phyloP scores from a whole-genome alignment of 2,329 filamentous ascomycete species.

The Atkinsonella texensis region DNA sequence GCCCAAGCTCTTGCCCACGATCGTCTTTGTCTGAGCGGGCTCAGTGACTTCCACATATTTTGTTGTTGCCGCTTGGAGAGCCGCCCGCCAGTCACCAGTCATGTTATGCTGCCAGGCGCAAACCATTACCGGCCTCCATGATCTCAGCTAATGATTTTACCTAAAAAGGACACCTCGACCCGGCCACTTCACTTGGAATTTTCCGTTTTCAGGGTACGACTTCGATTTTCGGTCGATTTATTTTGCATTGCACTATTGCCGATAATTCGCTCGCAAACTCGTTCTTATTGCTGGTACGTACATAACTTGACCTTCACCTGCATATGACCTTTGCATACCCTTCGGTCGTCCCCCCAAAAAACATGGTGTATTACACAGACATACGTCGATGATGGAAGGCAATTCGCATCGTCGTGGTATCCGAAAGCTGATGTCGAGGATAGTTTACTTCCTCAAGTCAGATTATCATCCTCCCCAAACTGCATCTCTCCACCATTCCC shows the following conservation, averaged over 20 bases:
- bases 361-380: neutral
- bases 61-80: neutral
- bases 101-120: neutral
- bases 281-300: constrained; percentile 1
- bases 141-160: neutral
- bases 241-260: neutral
- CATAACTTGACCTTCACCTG: neutral
- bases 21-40: neutral
- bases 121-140: neutral
- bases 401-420: constrained; percentile 12
- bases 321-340: neutral
- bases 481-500: constrained; percentile 9
- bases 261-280: neutral
- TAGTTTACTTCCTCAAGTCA: constrained; percentile 15
- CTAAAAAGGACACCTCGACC: neutral
- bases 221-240: neutral
- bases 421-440: constrained; percentile 19
- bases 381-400: constrained; percentile 13
- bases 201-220: neutral
- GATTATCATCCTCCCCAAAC: neutral
- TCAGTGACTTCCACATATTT: neutral
- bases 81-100: neutral
- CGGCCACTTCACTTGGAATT: neutral
- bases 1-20: too few relatives aligned
- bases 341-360: neutral